These are phyloP conservation scores for Didymella lethalis DNA, from an alignment of 2,329 filamentous ascomycete species.

Conservation along the genomic window DNA sequence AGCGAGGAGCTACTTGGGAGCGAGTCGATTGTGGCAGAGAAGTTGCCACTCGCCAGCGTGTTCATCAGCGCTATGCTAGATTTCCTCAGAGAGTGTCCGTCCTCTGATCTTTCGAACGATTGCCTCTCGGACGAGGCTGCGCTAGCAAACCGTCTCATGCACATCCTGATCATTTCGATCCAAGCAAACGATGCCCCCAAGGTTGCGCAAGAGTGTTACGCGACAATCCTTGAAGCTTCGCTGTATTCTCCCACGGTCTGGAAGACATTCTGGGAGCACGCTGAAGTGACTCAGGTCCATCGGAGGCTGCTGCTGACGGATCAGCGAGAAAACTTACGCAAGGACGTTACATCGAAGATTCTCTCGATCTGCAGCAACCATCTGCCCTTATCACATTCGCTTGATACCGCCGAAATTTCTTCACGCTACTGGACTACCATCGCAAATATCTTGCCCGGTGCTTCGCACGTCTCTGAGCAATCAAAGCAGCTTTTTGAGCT, in stretches of 20 bases:
- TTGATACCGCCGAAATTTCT: constrained; percentile 41
- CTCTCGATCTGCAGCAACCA: constrained; percentile 47
- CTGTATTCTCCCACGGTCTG: constrained; percentile 47
- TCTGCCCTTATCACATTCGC: constrained; percentile 44
- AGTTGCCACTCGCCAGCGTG: constrained; percentile 39
- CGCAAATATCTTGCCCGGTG: constrained; percentile 40
- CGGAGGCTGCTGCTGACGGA: constrained; percentile 42
- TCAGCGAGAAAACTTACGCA: constrained; percentile 32
- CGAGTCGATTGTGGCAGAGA: constrained; percentile 29
- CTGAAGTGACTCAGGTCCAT: constrained; percentile 39
- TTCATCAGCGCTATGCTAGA: constrained; percentile 42
- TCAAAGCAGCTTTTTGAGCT: constrained; percentile 48
- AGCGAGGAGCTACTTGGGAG: constrained; percentile 36
- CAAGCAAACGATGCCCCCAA: constrained; percentile 25
- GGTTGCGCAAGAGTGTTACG: constrained; percentile 39
- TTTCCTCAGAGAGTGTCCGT: constrained; percentile 49
- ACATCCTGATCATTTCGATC: constrained; percentile 36
- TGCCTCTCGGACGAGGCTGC: constrained; percentile 45
- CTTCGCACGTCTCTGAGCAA: constrained; percentile 33
- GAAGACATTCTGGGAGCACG: constrained; percentile 41
- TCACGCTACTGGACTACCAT: constrained; percentile 47
- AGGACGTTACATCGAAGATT: constrained; percentile 40
- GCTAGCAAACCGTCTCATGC: constrained; percentile 44
- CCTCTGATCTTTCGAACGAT: constrained; percentile 37
- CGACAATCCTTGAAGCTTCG: constrained; percentile 47